These are phyloP conservation scores for Erysimum cheiranthoides DNA, from an alignment of 345 rosid species.

Conservation along the genomic window DNA sequence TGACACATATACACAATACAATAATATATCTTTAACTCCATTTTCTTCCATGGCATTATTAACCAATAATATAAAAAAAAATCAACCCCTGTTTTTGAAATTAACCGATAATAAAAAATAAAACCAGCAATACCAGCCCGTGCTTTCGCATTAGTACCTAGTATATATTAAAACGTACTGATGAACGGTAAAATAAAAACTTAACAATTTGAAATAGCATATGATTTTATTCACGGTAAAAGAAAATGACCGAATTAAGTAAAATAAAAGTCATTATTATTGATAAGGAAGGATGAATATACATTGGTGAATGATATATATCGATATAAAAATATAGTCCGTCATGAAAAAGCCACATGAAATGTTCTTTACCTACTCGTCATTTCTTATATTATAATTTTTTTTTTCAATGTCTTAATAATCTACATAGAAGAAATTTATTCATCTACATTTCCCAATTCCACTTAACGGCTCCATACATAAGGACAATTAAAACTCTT, in stretches of 20 bases:
- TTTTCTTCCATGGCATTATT: too few species aligned
- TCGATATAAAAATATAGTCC: slow-evolving; percentile 17
- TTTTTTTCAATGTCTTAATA: slow-evolving; percentile 23
- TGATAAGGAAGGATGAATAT: slow-evolving; percentile 36
- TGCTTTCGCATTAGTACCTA: too few species aligned
- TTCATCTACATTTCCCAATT: slow-evolving; percentile 42
- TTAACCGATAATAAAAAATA: too few species aligned
- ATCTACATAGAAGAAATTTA: slow-evolving; percentile 41
- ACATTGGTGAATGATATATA: slow-evolving; percentile 32
- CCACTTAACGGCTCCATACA: slow-evolving; percentile 19
- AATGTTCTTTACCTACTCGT: slow-evolving; percentile 26
- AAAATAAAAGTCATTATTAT: slow-evolving; percentile 30
- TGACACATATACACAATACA: too few species aligned
- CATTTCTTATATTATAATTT: slow-evolving; percentile 11
- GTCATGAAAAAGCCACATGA: slow-evolving; percentile 32
- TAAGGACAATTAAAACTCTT: slow-evolving; percentile 13
- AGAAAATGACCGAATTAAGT: not conserved
- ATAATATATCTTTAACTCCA: too few species aligned
- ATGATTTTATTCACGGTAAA: not conserved
- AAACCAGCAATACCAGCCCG: too few species aligned
- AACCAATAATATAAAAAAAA: too few species aligned
- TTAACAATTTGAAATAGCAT: too few species aligned
- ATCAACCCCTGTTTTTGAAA: too few species aligned
- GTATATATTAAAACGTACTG: too few species aligned
- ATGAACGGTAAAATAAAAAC: too few species aligned